phyloP scores from a whole-genome alignment of 2,329 filamentous ascomycete genomes.

The Pezicula radicicola region DNA sequence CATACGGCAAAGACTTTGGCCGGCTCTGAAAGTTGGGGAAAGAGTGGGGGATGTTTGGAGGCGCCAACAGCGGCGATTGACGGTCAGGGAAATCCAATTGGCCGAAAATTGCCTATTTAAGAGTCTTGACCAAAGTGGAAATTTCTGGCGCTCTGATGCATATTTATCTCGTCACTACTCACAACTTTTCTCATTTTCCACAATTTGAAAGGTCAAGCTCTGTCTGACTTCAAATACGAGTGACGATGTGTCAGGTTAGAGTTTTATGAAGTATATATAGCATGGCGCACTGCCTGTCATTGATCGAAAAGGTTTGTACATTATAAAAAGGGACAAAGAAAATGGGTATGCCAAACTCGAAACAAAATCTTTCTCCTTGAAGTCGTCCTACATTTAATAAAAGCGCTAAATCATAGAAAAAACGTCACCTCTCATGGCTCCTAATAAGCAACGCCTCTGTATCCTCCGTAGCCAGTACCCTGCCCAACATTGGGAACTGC shows the following conservation, averaged over 20 bases:
- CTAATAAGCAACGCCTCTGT: constrained; percentile 25
- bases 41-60: not conserved
- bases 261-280: not conserved
- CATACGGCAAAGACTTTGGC: too few relatives aligned
- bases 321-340: constrained; percentile 1
- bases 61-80: too few relatives aligned
- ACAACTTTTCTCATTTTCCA: too few relatives aligned
- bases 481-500: constrained; percentile 13
- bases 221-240: not conserved
- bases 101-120: too few relatives aligned
- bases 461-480: constrained; percentile 12
- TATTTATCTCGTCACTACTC: too few relatives aligned
- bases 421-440: not conserved
- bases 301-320: not conserved
- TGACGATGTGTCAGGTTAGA: not conserved
- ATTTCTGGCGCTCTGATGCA: too few relatives aligned
- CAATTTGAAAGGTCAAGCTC: too few relatives aligned
- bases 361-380: not conserved
- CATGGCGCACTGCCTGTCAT: not conserved
- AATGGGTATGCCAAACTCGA: not conserved
- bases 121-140: too few relatives aligned
- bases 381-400: not conserved
- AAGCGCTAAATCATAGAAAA: not conserved
- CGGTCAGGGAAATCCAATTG: too few relatives aligned
- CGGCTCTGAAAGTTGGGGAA: not conserved